phyloP scores from a whole-genome alignment of 2,329 filamentous ascomycete species.

The Talaromyces sp. region DNA sequence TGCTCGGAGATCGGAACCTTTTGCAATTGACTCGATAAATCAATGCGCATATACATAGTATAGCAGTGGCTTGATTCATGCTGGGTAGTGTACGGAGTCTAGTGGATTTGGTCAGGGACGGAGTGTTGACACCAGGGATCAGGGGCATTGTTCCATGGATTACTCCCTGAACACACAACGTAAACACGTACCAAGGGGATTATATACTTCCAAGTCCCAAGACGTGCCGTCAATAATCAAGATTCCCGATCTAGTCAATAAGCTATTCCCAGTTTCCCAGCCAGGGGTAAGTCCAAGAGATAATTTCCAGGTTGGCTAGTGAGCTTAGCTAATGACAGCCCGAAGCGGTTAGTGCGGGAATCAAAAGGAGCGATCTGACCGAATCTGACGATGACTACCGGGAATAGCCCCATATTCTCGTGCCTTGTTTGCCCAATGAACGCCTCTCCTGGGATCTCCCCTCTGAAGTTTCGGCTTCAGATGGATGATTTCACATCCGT shows the following conservation, averaged over 20 bases:
- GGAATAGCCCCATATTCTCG: slow-evolving; percentile 1
- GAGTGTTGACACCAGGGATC: not conserved
- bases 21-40: not conserved
- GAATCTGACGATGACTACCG: not conserved
- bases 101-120: not conserved
- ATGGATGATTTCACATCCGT: not conserved
- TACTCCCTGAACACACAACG: not conserved
- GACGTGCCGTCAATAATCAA: not conserved
- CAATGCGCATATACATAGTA: not conserved
- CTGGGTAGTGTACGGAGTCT: not conserved
- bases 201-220: not conserved
- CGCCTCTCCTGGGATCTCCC: not conserved
- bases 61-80: not conserved
- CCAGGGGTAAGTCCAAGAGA: not conserved
- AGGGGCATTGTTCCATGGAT: not conserved
- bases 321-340: not conserved
- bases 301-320: not conserved
- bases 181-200: not conserved
- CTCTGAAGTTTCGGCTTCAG: not conserved
- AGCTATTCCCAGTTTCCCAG: not conserved
- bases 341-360: slow-evolving; percentile 2
- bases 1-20: not conserved
- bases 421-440: not conserved
- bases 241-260: not conserved
- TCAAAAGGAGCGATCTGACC: not conserved